Evolutionary conservation across 2,329 filamentous ascomycete genomes (phyloP), one percentile per base, ranked within the genome.

Genomic region (Diaporthe vexans): DNA sequence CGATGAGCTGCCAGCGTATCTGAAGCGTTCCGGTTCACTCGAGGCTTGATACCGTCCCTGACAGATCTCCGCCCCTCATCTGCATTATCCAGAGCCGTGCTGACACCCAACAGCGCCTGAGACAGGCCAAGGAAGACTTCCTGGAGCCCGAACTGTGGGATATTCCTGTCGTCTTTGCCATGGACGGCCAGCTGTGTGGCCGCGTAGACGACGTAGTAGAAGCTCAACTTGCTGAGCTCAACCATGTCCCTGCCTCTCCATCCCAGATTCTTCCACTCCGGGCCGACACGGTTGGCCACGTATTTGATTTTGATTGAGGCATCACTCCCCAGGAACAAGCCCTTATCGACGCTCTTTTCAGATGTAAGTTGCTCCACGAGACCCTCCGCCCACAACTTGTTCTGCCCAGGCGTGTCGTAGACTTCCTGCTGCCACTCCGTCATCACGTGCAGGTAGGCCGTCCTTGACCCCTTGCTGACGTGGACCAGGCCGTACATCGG

Each of bases 381-480:
- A 13, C 48, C 37, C 1, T 8, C 29, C 15, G 69, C 43, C 69
- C 69, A 71, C 24, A 58, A 5, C 43, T 48, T 71, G 40, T 51
- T 59, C 54, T 40, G 21, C 3, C 8, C 13, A 24, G 52, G 29
- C 2, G 26, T 61, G 10, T 71, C 57, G 29, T 26, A 71, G 9
- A 40, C 35, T 3, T 59, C 33, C 24, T 52, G 29, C 19, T 71
- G 69, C 69, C 69, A 71, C 56, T 71, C 40, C 5, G 69, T 61
- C 69, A 71, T 71, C 8, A 71, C 69, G 21, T 71, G 69, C 4
- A 71, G 2, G 69, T 71, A 71, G 1, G 69, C 69, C 9, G 56
- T 71, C n/a, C 48, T 51, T 1, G n/a, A 35, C 9, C 17, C 56
- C 29, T 52, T 71, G 2, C 9, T 24, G 21, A 59, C 0, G 29